A percentile compares a stretch with the other conserved stretches of the same genome.
These are phyloP conservation scores for rapeseed (Brassica napus) DNA, from an alignment of 345 rosid species.

Conservation along the genomic window DNA sequence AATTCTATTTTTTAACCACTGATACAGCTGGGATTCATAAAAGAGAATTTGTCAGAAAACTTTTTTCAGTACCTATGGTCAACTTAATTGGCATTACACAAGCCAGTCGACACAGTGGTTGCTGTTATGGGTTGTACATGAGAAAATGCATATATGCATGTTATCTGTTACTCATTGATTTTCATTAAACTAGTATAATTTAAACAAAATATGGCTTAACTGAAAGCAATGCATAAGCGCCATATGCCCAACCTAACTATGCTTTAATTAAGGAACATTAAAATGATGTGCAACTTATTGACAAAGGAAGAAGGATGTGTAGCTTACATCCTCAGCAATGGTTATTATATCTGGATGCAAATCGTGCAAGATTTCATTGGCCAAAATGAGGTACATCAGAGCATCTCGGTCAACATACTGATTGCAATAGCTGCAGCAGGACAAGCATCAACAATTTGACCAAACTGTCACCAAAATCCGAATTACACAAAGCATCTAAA, in stretches of 20 bases:
- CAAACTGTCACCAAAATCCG: constrained; percentile 19
- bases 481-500: constrained; percentile 16
- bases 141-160: constrained; percentile 14
- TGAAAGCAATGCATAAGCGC: no score
- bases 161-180: background rate
- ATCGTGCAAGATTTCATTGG: constrained; percentile 83
- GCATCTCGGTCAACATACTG: constrained; percentile 95
- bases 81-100: constrained; percentile 12
- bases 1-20: background rate
- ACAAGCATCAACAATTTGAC: constrained; percentile 22
- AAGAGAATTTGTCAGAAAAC: background rate
- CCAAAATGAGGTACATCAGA: constrained; percentile 78
- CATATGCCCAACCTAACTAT: no score
- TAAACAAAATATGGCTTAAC: no score
- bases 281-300: background rate
- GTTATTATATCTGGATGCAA: constrained; percentile 88
- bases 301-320: background rate
- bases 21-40: background rate
- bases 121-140: constrained; percentile 17
- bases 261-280: constrained; percentile 8
- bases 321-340: constrained; percentile 93
- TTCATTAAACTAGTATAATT: no score
- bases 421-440: constrained; percentile 81
- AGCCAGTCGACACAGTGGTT: constrained; percentile 14
- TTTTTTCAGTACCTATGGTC: background rate